Conservation (phyloP, 495 filamentous ascomycete genomes). For the Lineolata rhizophorae region DNA sequence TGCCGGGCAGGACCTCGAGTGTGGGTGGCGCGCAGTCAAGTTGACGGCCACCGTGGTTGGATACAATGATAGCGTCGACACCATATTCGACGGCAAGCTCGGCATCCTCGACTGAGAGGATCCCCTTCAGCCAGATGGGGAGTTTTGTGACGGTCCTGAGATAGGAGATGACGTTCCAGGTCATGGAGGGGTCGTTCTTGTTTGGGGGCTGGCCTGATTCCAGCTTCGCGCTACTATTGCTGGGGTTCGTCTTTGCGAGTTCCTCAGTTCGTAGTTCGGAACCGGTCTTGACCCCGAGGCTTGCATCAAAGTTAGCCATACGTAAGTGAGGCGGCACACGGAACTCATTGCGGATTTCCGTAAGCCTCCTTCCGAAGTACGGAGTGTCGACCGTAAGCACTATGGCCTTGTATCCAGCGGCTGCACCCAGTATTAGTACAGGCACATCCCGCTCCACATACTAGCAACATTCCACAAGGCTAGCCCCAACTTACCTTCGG, state of each 20-base stretch:
- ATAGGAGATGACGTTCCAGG: constrained; percentile 18
- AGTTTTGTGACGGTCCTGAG: constrained; percentile 16
- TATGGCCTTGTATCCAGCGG: constrained; percentile 10
- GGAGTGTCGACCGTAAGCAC: constrained; percentile 14
- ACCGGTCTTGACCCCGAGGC: neutral
- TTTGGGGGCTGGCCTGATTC: neutral
- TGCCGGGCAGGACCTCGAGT: constrained; percentile 24
- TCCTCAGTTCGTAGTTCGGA: neutral
- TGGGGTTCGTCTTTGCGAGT: neutral
- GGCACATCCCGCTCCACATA: neutral
- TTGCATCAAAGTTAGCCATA: constrained; percentile 2
- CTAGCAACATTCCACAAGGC: neutral
- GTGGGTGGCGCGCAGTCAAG: constrained; percentile 23
- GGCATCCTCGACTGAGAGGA: constrained; percentile 17
- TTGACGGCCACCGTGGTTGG: constrained; percentile 24
- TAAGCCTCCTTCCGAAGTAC: constrained; percentile 11
- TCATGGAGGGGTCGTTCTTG: constrained; percentile 8
- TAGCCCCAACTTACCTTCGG: constrained; percentile 10
- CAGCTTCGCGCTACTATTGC: neutral
- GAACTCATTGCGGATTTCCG: constrained; percentile 14
- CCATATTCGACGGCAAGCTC: constrained; percentile 14
- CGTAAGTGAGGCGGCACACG: constrained; percentile 7
- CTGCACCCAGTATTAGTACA: constrained; percentile 1
- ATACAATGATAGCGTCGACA: constrained; percentile 21
- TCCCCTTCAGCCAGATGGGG: constrained; percentile 23